phyloP scores from a whole-genome alignment of 2,329 filamentous ascomycete species.

The Truncatella angustata region DNA sequence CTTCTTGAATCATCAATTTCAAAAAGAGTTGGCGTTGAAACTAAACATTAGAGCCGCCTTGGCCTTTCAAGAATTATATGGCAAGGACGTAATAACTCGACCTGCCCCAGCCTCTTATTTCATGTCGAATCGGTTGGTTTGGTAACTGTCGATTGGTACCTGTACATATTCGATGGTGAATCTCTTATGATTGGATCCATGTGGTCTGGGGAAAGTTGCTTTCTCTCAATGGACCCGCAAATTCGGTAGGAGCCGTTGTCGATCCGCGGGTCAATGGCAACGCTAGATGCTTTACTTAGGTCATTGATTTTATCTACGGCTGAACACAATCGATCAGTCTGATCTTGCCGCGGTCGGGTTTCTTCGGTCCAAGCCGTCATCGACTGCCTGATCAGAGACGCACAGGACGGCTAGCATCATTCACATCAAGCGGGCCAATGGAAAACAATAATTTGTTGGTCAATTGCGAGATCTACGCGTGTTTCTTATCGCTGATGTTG shows the following conservation, averaged over 20 bases:
- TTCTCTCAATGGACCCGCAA: not conserved
- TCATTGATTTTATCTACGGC: not conserved
- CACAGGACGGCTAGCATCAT: not conserved
- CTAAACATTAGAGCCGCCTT: not conserved
- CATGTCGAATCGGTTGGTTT: not conserved
- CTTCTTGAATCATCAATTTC: constrained; percentile 5
- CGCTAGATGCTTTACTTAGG: constrained; percentile 4
- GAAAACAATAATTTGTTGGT: not conserved
- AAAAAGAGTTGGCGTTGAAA: not conserved
- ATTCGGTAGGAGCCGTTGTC: not conserved
- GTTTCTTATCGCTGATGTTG: not conserved
- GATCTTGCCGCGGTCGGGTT: no score
- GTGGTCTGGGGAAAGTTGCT: not conserved
- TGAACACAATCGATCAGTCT: not conserved
- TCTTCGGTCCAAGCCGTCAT: no score
- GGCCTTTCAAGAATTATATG: no score
- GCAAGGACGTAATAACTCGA: no score
- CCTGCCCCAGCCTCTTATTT: no score
- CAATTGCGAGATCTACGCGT: not conserved
- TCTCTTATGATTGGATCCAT: not conserved
- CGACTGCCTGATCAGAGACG: no score
- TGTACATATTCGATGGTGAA: not conserved
- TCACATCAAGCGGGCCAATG: not conserved
- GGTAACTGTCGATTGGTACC: not conserved
- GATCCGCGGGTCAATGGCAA: not conserved